Evolutionary conservation across 2,329 filamentous ascomycete species (phyloP).

Genomic region (Trichophyton benhamiae): DNA sequence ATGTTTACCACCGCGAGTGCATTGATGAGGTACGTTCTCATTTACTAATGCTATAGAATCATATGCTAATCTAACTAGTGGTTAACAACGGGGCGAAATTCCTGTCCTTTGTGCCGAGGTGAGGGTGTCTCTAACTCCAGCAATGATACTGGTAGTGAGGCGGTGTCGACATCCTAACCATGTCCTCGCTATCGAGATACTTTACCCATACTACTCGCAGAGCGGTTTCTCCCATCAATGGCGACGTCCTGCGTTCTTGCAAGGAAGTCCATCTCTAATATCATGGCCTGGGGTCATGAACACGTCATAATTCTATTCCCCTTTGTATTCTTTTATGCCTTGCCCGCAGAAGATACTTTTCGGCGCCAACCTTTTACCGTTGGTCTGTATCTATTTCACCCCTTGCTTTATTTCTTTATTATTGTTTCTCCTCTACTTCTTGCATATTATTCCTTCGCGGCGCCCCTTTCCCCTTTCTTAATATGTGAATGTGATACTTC

Average conservation of each 20-base stretch:
- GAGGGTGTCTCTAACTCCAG: constrained; percentile 43
- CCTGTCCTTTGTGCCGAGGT: constrained; percentile 49
- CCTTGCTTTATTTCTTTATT: not conserved
- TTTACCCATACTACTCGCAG: not conserved
- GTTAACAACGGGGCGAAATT: constrained; percentile 55
- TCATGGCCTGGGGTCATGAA: not conserved
- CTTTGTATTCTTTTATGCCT: not conserved
- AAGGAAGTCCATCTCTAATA: not conserved
- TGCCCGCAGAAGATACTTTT: not conserved
- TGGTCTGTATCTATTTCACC: not conserved
- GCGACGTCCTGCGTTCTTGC: not conserved
- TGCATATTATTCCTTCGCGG: not conserved
- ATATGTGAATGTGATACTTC: not conserved
- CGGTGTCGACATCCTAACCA: not conserved
- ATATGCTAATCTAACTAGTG: constrained; percentile 35
- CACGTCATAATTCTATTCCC: not conserved
- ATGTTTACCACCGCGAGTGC: constrained; percentile 56
- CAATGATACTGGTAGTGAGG: not conserved
- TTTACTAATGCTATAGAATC: not conserved
- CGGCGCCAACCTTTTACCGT: not conserved
- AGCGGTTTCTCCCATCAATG: not conserved
- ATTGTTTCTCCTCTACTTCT: not conserved
- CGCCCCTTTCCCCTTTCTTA: not conserved
- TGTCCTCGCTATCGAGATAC: not conserved
- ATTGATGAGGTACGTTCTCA: constrained; percentile 51